These are phyloP conservation scores for Cucumis hystrix DNA, from an alignment of 306 rosid species.

Conservation along the genomic window DNA sequence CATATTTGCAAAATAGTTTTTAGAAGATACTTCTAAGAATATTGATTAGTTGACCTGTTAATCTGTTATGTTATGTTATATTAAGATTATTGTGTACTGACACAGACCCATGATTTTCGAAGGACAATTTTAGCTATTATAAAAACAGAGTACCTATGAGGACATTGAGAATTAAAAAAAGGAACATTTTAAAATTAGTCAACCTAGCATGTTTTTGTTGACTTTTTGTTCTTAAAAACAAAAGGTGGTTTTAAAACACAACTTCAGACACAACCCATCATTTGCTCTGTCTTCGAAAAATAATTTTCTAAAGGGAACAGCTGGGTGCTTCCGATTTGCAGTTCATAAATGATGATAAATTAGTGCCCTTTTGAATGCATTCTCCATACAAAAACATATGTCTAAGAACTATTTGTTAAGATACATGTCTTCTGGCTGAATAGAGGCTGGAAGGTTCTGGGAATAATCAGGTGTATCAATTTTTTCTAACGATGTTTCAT, in stretches of 20 bases:
- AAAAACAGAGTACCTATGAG: not conserved
- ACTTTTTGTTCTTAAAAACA: not conserved
- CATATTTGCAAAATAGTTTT: not conserved
- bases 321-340: too few relatives aligned
- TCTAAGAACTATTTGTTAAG: not conserved
- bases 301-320: too few relatives aligned
- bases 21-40: not conserved
- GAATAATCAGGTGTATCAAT: not conserved
- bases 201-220: not conserved
- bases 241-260: not conserved
- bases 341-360: not conserved
- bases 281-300: too few relatives aligned
- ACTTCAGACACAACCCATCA: not conserved
- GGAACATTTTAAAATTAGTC: not conserved
- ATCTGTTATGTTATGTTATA: not conserved
- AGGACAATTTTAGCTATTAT: not conserved
- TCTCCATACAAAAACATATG: not conserved
- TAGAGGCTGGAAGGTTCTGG: not conserved
- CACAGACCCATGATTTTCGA: not conserved
- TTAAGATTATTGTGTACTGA: not conserved
- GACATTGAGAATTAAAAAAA: not conserved
- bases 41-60: not conserved
- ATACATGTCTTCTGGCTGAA: not conserved
- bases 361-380: not conserved
- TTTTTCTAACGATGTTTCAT: not conserved